Base-by-base conservation (phyloP, 2,329 filamentous ascomycete species). In the Aspergillus amoenus region DNA sequence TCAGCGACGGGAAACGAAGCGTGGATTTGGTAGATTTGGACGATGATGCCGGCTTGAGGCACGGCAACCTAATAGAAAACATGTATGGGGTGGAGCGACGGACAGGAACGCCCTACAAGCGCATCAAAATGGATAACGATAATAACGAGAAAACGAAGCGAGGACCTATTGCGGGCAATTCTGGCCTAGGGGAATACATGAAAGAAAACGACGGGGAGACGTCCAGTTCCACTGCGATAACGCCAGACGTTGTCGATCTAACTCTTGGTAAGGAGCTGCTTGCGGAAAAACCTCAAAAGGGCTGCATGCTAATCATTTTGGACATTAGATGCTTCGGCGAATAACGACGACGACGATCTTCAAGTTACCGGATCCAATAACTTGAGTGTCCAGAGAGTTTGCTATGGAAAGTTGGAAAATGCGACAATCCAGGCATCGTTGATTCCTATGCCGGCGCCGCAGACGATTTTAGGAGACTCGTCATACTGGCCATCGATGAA, bases 71-170 rank as follows among this genome's bases (percentile, higher is more conserved):
- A 76, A 84, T 96, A 45, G 90, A 95, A 72, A 83, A 85, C 32
- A 80, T 92, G 70, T 90, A 93, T 70, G 87, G 88, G 63, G 84
- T 95, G 13, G 83, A 90, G 63, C 82, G 88, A 51, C 88, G 92
- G 24, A 78, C 79, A 65, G 78, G 68, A 61, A 80, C 71, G 68
- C 84, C 89, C 18, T 77, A 81, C 27, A 93, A 93, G 75, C 86
- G 86, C 51, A 76, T 85, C 52, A 92, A 86, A 68, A 73, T 83
- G 40, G 62, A 70, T 8, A 77, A 81, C 13, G 69, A 74, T 18
- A 76, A 80, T 47, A 70, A 80, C 45, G 70, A 78, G 47, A 70
- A 77, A 17, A 66, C 75, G 21, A 73, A 73, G 40, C 80, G 78
- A 52, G 69, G 70, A 2, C 40, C 32, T 49, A 78, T 74, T 49